Conservation (phyloP, 2,329 filamentous ascomycete species). For the Aspergillus viridinutans region DNA sequence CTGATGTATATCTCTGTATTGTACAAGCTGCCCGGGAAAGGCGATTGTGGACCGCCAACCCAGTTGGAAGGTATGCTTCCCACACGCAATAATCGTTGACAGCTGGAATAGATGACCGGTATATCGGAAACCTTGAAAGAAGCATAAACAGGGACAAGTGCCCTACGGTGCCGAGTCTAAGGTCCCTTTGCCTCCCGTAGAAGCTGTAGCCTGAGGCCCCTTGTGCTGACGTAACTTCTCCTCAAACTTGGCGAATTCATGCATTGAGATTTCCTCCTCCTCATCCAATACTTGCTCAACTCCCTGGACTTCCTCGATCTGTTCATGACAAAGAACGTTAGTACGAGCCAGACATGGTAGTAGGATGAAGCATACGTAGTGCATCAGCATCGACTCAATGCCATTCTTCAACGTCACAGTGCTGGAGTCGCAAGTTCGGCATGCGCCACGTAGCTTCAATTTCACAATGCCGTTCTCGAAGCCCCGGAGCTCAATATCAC, state of each 20-base stretch:
- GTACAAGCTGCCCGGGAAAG: not conserved
- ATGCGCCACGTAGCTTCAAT: constrained; percentile 85
- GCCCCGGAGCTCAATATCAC: constrained; percentile 91
- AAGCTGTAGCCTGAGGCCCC: constrained; percentile 48
- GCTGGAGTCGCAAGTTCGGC: constrained; percentile 92
- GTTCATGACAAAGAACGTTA: constrained; percentile 14
- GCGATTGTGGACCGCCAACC: not conserved
- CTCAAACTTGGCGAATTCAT: constrained; percentile 92
- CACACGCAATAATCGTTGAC: not conserved
- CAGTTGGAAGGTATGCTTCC: not conserved
- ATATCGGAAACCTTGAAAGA: constrained; percentile 1
- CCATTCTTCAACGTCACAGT: constrained; percentile 96
- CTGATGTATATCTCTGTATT: not conserved
- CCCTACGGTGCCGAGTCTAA: constrained; percentile 47
- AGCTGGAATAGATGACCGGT: not conserved
- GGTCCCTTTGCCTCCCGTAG: constrained; percentile 48
- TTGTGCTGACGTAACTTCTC: constrained; percentile 67
- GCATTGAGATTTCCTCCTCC: constrained; percentile 81
- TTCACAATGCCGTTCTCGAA: constrained; percentile 82
- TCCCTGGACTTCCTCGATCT: constrained; percentile 94
- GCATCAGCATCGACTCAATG: constrained; percentile 98
- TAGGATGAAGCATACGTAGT: constrained; percentile 63
- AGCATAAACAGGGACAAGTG: not conserved
- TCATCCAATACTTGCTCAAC: constrained; percentile 87
- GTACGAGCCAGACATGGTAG: not conserved